Evolutionary conservation across 2,329 filamentous ascomycete species (phyloP).

Genomic region (Fusarium ramigenum): DNA sequence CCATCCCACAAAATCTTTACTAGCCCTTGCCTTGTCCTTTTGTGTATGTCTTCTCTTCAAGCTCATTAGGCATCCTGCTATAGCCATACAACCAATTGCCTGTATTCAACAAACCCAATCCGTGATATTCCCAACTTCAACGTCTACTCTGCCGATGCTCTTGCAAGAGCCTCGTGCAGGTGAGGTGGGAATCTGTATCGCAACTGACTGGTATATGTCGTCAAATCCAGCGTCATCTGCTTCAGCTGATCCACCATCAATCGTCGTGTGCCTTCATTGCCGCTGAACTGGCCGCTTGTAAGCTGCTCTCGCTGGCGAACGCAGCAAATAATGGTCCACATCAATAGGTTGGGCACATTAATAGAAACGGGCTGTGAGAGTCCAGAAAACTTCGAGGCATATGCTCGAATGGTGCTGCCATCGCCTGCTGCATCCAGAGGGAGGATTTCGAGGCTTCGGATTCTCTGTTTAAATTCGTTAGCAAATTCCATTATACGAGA

Average conservation of each 20-base stretch:
- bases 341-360: constrained; percentile 88
- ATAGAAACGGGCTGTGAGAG: constrained; percentile 84
- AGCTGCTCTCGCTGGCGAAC: constrained; percentile 79
- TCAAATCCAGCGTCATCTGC: constrained; percentile 87
- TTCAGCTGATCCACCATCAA: constrained; percentile 76
- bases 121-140: background rate
- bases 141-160: constrained; percentile 73
- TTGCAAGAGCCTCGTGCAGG: constrained; percentile 87
- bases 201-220: constrained; percentile 92
- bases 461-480: constrained; percentile 63
- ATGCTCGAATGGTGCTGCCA: constrained; percentile 79
- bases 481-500: background rate
- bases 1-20: background rate
- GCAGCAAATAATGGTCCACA: constrained; percentile 93
- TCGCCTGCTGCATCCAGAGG: constrained; percentile 80
- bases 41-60: constrained; percentile 5
- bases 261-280: constrained; percentile 71
- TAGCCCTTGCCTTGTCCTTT: constrained; percentile 10
- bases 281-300: constrained; percentile 76
- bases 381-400: constrained; percentile 81
- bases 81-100: constrained; percentile 11
- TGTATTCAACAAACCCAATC: constrained; percentile 24
- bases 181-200: constrained; percentile 88
- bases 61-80: background rate
- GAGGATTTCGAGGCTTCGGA: constrained; percentile 79